Conservation (phyloP, 768 basidiomycete genomes). For the Paxillus rubicundulus region DNA sequence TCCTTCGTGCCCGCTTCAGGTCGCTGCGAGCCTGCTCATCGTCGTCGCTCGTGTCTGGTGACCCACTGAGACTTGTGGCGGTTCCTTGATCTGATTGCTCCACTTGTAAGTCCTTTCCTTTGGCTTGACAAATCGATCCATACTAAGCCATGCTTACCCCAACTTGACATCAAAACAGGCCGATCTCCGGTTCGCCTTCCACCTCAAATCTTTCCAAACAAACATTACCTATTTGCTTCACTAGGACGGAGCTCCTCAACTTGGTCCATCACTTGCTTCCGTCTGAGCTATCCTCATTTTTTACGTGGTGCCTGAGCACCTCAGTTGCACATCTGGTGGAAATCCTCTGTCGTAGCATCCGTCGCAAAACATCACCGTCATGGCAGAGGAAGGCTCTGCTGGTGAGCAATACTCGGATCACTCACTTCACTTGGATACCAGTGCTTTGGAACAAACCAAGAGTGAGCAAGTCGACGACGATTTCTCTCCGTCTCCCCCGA, state of each 20-base stretch:
- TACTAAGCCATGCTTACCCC: background rate
- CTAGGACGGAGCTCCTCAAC: background rate
- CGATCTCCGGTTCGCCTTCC: background rate
- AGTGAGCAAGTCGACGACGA: constrained; percentile 13
- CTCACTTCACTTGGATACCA: constrained; percentile 25
- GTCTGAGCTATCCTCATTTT: background rate
- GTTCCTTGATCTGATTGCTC: background rate
- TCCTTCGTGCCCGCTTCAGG: background rate
- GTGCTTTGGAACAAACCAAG: constrained; percentile 15
- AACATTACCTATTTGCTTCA: background rate
- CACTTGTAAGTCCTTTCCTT: background rate
- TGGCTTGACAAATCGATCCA: background rate
- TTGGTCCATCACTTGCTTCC: background rate
- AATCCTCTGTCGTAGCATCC: background rate
- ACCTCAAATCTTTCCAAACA: background rate
- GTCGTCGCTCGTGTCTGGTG: background rate
- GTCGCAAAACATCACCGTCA: constrained; percentile 1
- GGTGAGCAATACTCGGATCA: constrained; percentile 18
- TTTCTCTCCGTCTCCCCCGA: constrained; percentile 25
- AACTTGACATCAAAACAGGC: background rate
- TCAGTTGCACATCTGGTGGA: background rate
- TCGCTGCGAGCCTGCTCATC: background rate
- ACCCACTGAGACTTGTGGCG: background rate
- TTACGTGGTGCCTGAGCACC: background rate
- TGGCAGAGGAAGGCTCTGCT: constrained; percentile 24